Evolutionary conservation across 1,284 basidiomycete species (phyloP).

Genomic region (Wolfiporia cocos): DNA sequence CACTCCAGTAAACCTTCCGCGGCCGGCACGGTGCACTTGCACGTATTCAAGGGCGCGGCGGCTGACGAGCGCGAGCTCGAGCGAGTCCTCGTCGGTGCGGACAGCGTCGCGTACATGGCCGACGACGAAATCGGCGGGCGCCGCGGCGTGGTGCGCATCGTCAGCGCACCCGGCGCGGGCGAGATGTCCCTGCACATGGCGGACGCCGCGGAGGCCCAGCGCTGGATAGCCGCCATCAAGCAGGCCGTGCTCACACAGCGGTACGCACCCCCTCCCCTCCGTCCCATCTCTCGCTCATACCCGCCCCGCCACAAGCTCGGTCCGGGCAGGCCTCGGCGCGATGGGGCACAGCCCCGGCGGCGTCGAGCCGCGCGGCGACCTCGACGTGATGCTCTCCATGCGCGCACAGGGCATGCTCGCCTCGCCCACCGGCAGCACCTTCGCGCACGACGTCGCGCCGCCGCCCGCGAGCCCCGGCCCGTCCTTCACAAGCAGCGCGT

Average conservation of each 20-base stretch:
- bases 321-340: constrained; percentile 57
- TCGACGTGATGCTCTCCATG: constrained; percentile 79
- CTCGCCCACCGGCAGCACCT: constrained; percentile 11
- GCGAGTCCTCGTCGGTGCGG: constrained; percentile 65
- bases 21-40: constrained; percentile 47
- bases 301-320: too few relatives aligned
- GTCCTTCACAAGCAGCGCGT: constrained; percentile 1
- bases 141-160: constrained; percentile 61
- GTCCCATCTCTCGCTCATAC: constrained; percentile 3
- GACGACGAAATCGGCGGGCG: constrained; percentile 63
- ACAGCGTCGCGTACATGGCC: constrained; percentile 66
- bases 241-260: constrained; percentile 62
- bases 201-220: constrained; percentile 53
- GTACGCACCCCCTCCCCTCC: constrained; percentile 30
- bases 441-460: too few relatives aligned
- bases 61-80: constrained; percentile 63
- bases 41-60: constrained; percentile 58
- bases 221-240: constrained; percentile 72
- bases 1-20: constrained; percentile 10
- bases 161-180: constrained; percentile 42
- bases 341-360: constrained; percentile 34
- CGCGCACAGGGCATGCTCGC: constrained; percentile 52
- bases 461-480: constrained; percentile 8
- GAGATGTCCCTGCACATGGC: constrained; percentile 66
- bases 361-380: constrained; percentile 64